Evolutionary conservation across 2,329 filamentous ascomycete genomes (phyloP).

Genomic region (Colletotrichum sp.): DNA sequence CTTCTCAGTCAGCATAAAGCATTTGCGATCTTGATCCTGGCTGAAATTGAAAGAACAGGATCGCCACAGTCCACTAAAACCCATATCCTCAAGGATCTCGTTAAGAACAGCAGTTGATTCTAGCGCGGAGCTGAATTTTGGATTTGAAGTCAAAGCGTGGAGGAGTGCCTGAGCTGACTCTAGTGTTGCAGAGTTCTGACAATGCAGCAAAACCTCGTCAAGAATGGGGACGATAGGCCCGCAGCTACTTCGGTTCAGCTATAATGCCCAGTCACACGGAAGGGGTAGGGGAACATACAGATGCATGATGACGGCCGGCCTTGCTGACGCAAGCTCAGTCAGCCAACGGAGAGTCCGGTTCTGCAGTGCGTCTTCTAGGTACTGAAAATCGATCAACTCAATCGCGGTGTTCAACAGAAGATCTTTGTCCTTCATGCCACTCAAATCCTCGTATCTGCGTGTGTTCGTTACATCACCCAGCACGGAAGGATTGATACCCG

Average conservation of each 20-base stretch:
- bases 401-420: conserved; percentile 68
- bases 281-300: conserved; percentile 49
- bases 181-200: conserved; percentile 64
- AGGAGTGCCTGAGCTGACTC: conserved; percentile 66
- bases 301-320: conserved; percentile 62
- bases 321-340: conserved; percentile 56
- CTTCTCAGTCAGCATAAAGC: conserved; percentile 61
- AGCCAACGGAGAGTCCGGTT: conserved; percentile 65
- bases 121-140: conserved; percentile 52
- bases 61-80: conserved; percentile 68
- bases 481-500: conserved; percentile 53
- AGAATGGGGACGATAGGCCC: conserved; percentile 62
- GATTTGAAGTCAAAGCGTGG: conserved; percentile 60
- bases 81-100: conserved; percentile 62
- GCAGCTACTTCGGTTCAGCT: conserved; percentile 43
- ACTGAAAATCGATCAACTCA: conserved; percentile 69
- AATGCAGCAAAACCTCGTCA: conserved; percentile 66
- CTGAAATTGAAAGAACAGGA: conserved; percentile 56
- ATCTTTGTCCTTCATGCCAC: conserved; percentile 62
- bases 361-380: conserved; percentile 67
- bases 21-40: conserved; percentile 55
- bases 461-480: conserved; percentile 44
- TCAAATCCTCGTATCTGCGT: conserved; percentile 47
- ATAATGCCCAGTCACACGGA: background rate
- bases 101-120: conserved; percentile 54